Base-by-base conservation (phyloP, 495 filamentous ascomycete species). In the Hypoxylon lienhwacheense region DNA sequence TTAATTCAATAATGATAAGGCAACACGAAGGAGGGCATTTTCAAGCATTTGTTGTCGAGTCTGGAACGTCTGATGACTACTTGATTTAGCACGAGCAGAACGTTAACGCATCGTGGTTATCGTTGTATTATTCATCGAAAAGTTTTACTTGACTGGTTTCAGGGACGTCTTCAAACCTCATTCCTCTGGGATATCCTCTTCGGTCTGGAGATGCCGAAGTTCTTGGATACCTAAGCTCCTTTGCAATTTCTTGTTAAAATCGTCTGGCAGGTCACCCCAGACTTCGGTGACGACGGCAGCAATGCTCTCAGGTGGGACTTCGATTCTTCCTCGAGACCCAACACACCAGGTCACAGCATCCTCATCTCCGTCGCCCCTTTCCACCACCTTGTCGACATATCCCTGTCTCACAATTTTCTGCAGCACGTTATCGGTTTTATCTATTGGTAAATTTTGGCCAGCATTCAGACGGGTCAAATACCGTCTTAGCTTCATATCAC, bases 301-400 rank as follows among this genome's bases (percentile, higher is more conserved):
- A 22, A 95, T 85, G 10, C 84, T 87, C 22, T 80, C 76, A 44
- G 81, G 80, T 2, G 85, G 86, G 24, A 98, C 85, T 66, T 98
- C 93, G 8, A 89, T 74, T 71, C 89, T 96, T 10, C 90, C 93
- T 25, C 93, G 77, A 22, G 89, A 85, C 2, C 90, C 91, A 19
- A 95, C 78, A 50, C 86, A 80, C 73, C 84, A 96, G 41, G 86
- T 88, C 7, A 89, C 78, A 3, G 78, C 68, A 49, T 95, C 89
- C 15, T 91, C 87, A n/a, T 84, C 86, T 0, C 74, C 76, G 4
- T 77, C 73, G 14, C 57, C 53, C 64, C 76, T 73, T 43, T 91
- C 87, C 37, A 81, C 77, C n/a, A 83, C 77, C 49, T 81, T 87
- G 19, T 88, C 74, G 1, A 98, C 70, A 63, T 97, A 98, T 0